phyloP scores from a whole-genome alignment of 148 eudicot species.

The Rhododendron mucronatum region DNA sequence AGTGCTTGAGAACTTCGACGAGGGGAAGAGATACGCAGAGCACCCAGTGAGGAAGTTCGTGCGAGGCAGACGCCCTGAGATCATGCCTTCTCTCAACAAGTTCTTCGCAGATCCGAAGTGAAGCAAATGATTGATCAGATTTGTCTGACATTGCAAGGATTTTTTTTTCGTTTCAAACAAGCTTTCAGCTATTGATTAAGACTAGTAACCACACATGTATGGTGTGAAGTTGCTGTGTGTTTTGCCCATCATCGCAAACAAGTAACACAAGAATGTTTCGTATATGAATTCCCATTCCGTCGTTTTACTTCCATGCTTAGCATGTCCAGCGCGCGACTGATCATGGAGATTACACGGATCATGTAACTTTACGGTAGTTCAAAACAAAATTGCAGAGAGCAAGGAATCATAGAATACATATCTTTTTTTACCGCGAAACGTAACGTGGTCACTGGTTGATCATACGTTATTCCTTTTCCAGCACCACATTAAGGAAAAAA shows the following conservation, averaged over 20 bases:
- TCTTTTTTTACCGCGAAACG: background rate
- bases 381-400: background rate
- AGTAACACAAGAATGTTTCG: background rate
- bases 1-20: constrained; percentile 50
- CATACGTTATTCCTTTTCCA: background rate
- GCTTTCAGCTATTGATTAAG: background rate
- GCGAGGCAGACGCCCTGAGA: constrained; percentile 40
- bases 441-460: background rate
- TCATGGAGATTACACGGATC: background rate
- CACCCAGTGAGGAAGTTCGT: constrained; percentile 50
- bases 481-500: no score
- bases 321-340: background rate
- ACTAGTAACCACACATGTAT: background rate
- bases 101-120: background rate
- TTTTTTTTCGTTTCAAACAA: background rate
- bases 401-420: background rate
- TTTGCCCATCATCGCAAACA: background rate
- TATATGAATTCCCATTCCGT: background rate
- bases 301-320: background rate
- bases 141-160: background rate
- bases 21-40: constrained; percentile 53
- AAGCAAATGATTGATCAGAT: background rate
- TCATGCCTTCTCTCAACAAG: constrained; percentile 43
- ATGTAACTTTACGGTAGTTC: background rate
- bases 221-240: background rate